These are phyloP conservation scores for Musa itinerans DNA, from an alignment of 176 grass and related monocot genomes.

Conservation along the genomic window DNA sequence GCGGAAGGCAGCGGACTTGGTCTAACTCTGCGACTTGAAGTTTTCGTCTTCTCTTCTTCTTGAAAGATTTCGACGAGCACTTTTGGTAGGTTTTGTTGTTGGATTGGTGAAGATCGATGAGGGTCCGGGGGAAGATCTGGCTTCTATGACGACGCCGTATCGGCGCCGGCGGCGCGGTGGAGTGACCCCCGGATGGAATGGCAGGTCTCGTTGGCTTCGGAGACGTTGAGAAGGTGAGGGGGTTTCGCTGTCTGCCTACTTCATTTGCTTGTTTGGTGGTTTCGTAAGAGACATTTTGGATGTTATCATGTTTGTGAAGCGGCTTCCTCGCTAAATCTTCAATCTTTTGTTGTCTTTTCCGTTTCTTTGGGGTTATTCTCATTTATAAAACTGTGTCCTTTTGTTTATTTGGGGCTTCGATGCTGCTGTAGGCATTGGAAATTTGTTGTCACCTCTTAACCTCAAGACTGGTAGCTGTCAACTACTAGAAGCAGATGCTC, in stretches of 20 bases:
- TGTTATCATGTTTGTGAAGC: not conserved
- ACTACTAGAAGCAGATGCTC: not conserved
- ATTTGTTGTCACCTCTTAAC: not conserved
- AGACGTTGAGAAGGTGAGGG: constrained; percentile 8
- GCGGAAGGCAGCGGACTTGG: not conserved
- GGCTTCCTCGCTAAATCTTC: not conserved
- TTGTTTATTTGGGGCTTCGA: not conserved
- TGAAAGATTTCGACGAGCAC: not conserved
- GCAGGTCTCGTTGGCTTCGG: not conserved
- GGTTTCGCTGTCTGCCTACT: not conserved
- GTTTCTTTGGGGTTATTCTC: not conserved
- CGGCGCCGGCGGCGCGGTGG: not conserved
- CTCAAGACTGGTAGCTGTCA: not conserved
- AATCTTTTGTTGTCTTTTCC: not conserved
- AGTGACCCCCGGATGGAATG: constrained; percentile 4
- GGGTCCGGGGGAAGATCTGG: constrained; percentile 8
- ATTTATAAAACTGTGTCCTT: not conserved
- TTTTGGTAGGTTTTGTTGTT: not conserved
- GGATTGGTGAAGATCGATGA: not conserved
- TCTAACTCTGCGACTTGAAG: not conserved
- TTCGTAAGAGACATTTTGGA: not conserved
- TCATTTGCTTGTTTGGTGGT: not conserved
- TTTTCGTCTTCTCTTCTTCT: not conserved
- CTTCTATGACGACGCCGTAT: constrained; percentile 1
- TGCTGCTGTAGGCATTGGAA: not conserved